These are phyloP conservation scores for Stephania japonica DNA, from an alignment of 164 flowering plant species.

Conservation along the genomic window DNA sequence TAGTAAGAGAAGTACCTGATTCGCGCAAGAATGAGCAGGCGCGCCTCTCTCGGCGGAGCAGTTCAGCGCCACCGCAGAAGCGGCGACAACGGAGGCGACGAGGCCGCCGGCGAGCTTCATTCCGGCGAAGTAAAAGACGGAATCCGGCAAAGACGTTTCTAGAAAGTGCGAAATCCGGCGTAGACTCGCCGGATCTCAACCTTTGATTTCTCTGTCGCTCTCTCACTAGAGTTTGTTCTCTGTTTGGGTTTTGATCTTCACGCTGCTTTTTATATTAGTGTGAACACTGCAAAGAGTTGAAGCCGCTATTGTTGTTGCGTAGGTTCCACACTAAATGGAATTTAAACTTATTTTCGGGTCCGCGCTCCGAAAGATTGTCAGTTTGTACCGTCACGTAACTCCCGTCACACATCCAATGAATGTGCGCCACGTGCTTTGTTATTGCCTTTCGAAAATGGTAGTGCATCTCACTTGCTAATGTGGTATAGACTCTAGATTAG, in stretches of 20 bases:
- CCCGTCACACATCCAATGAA: too few relatives aligned
- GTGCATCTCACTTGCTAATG: too few relatives aligned
- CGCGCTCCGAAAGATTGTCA: neutral
- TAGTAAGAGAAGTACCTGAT: neutral
- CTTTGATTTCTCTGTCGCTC: neutral
- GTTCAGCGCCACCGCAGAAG: conserved; percentile 40
- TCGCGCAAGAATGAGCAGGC: neutral
- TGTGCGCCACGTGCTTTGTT: neutral
- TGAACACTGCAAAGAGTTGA: neutral
- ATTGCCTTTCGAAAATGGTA: too few relatives aligned
- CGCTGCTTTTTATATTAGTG: neutral
- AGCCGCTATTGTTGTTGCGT: neutral
- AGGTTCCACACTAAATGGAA: neutral
- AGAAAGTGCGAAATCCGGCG: conserved; percentile 37
- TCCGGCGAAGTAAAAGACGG: neutral
- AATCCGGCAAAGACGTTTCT: neutral
- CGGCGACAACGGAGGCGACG: conserved; percentile 41
- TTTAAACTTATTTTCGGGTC: conserved; percentile 4
- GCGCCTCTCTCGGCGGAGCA: conserved; percentile 24
- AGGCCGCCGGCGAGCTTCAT: conserved; percentile 43
- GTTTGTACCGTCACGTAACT: too few relatives aligned
- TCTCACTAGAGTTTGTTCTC: neutral
- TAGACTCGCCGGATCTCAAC: conserved; percentile 36
- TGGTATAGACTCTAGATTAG: too few relatives aligned
- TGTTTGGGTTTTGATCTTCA: neutral